Percentiles rank a stretch among this genome's conserved stretches.
Evolutionary conservation across 1,284 basidiomycete species (phyloP).

Genomic region (Apiotrichum montevideense): DNA sequence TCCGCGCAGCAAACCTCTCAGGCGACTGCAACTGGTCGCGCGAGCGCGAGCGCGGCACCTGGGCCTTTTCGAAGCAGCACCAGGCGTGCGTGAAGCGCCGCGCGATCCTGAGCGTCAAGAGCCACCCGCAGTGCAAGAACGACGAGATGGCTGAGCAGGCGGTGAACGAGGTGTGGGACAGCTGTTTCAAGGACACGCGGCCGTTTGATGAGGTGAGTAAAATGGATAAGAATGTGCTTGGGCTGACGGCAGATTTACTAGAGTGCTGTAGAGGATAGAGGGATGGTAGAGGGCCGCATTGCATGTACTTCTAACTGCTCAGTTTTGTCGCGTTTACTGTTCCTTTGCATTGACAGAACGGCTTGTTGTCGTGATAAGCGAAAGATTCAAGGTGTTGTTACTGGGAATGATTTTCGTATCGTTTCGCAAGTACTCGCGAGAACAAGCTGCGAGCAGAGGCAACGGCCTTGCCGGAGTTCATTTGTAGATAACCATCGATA

Average conservation of each 20-base stretch:
- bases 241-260: slow-evolving; percentile 15
- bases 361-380: too few relatives aligned
- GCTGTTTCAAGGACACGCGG: slow-evolving; percentile 88
- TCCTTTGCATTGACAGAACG: too few relatives aligned
- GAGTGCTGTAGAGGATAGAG: background rate
- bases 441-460: too few relatives aligned
- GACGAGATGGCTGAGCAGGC: slow-evolving; percentile 71
- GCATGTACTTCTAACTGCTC: slow-evolving; percentile 7
- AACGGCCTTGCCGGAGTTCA: too few relatives aligned
- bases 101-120: slow-evolving; percentile 71
- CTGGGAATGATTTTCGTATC: too few relatives aligned
- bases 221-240: background rate
- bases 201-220: slow-evolving; percentile 85
- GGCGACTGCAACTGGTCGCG: slow-evolving; percentile 83
- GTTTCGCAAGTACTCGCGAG: too few relatives aligned
- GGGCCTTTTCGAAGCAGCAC: slow-evolving; percentile 84
- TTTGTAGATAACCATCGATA: too few relatives aligned
- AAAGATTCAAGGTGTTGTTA: too few relatives aligned
- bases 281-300: background rate
- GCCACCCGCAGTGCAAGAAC: slow-evolving; percentile 74
- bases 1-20: slow-evolving; percentile 86
- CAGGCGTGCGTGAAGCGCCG: slow-evolving; percentile 86
- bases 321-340: background rate
- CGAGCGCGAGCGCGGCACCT: slow-evolving; percentile 67
- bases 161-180: slow-evolving; percentile 95